A percentile compares a stretch with the other conserved stretches of the same genome.
These are phyloP conservation scores for Fusarium sp. DNA, from an alignment of 2,329 filamentous ascomycete species.

Conservation along the genomic window DNA sequence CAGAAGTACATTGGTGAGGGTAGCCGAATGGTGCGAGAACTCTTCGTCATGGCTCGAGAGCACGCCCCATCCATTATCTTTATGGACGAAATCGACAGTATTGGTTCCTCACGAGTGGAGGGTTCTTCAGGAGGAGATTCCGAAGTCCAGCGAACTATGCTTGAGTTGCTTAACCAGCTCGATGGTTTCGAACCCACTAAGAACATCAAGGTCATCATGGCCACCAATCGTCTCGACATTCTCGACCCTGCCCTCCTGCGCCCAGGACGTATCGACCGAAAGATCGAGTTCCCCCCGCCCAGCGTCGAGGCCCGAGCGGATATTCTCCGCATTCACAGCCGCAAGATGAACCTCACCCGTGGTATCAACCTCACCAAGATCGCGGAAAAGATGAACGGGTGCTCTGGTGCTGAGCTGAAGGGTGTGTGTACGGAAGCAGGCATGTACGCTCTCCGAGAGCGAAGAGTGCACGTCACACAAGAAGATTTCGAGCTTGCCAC, in stretches of 20 bases:
- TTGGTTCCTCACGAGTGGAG: slow-evolving; percentile 96
- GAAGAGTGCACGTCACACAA: slow-evolving; percentile 97
- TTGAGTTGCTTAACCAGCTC: slow-evolving; percentile 97
- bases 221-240: slow-evolving; percentile 97
- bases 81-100: slow-evolving; percentile 99
- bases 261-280: slow-evolving; percentile 97
- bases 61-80: slow-evolving; percentile 99
- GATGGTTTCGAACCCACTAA: slow-evolving; percentile 99
- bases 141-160: slow-evolving; percentile 98
- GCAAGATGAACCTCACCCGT: slow-evolving; percentile 98
- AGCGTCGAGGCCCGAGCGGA: slow-evolving; percentile 96
- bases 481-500: slow-evolving; percentile 99
- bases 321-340: slow-evolving; percentile 95
- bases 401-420: slow-evolving; percentile 96
- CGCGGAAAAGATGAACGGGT: slow-evolving; percentile 99
- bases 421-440: slow-evolving; percentile 98
- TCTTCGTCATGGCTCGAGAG: slow-evolving; percentile 99
- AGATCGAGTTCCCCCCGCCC: slow-evolving; percentile 98
- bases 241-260: slow-evolving; percentile 93
- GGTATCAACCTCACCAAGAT: slow-evolving; percentile 99
- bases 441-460: slow-evolving; percentile 96
- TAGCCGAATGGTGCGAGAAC: slow-evolving; percentile 96
- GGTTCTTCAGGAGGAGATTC: slow-evolving; percentile 95
- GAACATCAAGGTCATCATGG: slow-evolving; percentile 99
- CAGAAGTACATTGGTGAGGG: slow-evolving; percentile 99